Base-by-base conservation (phyloP, 176 grass and related monocot species). In the Oryza meyeriana region DNA sequence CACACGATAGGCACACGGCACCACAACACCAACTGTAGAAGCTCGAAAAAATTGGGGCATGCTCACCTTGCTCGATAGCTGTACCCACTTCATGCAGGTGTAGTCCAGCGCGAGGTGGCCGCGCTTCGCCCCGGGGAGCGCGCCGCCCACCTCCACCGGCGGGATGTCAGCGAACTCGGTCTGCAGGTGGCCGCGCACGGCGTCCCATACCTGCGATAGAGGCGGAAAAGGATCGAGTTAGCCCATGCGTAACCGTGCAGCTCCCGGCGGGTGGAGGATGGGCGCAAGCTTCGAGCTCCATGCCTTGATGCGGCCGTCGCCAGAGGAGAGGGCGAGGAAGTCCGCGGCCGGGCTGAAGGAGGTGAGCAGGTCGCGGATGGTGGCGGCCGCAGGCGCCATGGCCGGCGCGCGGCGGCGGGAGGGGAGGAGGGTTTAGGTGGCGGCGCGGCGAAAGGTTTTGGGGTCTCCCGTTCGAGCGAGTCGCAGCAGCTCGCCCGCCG, bases 51-150 rank as follows among this genome's bases (percentile, higher is more conserved):
- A 39, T 17, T 66, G 3, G 59, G 7, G 41, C 10, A 34, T 29
- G 4, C 69, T 87, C 62, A 95, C 96, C 96, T 93, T 95, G 85
- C 50, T 85, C 24, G 80, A 81, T 26, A 94, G 87, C 62, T 93
- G 93, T 17, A 99, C 89, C 96, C 96, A 99, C 70, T 99, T 99
- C 91, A 94, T 93, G 85, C 93, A 99, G 39, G 93, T 95, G 79
- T 94, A 99, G 89, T 99, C 96, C n/a, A 99, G 85, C 25, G 96
- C 92, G 87, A 99, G 93, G 79, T 99, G 96, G 18, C 96, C 93
- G 13, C 77, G 90, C 87, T 87, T 93, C 40, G 74, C 70, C 76
- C 90, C 82, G 6, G 80, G 66, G 63, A 76, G 76, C 34, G 87
- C 64, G 17, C 89, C 83, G 22, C 89, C 83, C 20, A 66, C 85